phyloP scores from a whole-genome alignment of 1,139 yeast genomes.

The Blastobotrys illinoisensis region DNA sequence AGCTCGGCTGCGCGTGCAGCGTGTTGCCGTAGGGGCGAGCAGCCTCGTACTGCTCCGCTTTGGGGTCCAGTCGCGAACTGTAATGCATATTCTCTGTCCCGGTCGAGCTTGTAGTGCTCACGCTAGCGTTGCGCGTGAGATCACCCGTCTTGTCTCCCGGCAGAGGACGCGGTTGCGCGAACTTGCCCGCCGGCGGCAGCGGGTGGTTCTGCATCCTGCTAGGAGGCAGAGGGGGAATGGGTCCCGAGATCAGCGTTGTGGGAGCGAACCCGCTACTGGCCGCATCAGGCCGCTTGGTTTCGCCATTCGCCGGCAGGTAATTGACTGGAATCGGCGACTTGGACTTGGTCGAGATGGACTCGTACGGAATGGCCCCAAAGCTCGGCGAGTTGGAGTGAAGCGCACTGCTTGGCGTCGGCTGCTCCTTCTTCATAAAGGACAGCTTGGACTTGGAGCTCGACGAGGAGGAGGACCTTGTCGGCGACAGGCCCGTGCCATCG shows the following conservation, averaged over 20 bases:
- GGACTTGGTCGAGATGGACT: conserved; percentile 21
- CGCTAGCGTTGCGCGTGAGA: conserved; percentile 5
- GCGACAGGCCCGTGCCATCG: conserved; percentile 2
- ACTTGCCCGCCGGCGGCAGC: conserved; percentile 2
- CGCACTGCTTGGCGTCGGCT: conserved; percentile 3
- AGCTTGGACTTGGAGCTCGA: conserved; percentile 11
- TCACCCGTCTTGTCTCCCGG: conserved; percentile 1
- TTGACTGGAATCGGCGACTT: conserved; percentile 26
- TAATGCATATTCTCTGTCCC: background rate
- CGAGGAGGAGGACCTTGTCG: conserved; percentile 5
- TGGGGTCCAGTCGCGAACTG: background rate
- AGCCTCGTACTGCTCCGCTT: background rate
- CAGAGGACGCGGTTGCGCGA: conserved; percentile 2
- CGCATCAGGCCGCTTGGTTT: conserved; percentile 9
- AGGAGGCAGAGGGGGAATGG: conserved; percentile 27
- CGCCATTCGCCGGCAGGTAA: conserved; percentile 22
- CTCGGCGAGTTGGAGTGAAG: conserved; percentile 12
- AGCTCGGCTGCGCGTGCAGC: background rate
- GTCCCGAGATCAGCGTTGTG: conserved; percentile 23
- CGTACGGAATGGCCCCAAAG: conserved; percentile 23
- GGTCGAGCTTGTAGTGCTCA: conserved; percentile 6
- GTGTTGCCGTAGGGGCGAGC: background rate
- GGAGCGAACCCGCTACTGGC: conserved; percentile 16
- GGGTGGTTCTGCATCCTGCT: conserved; percentile 13
- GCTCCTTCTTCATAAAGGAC: conserved; percentile 11